Conservation (phyloP, 139 green algal species). For the Coelastrella sp. region DNA sequence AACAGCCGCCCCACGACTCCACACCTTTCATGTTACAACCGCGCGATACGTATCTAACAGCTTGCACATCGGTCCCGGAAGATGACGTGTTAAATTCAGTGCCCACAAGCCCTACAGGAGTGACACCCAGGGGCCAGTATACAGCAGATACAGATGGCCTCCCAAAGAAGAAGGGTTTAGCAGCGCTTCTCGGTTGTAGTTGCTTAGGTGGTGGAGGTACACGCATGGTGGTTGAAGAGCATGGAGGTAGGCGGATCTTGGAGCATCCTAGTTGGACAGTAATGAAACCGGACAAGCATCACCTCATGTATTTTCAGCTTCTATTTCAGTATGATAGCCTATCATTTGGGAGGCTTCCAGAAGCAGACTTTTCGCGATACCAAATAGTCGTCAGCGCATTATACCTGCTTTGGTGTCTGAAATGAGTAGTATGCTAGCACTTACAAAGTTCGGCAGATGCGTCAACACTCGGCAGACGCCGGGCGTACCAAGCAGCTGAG, state of each 20-base stretch:
- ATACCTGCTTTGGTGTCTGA: too few species aligned
- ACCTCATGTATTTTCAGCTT: not conserved
- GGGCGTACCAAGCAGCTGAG: too few species aligned
- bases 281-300: not conserved
- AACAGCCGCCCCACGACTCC: not conserved
- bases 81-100: not conserved
- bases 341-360: too few species aligned
- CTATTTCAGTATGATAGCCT: too few species aligned
- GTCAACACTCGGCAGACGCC: too few species aligned
- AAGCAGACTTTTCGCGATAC: too few species aligned
- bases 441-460: too few species aligned
- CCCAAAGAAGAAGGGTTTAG: not conserved
- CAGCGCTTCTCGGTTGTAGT: not conserved
- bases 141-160: not conserved
- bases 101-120: not conserved
- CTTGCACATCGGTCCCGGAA: slow-evolving; percentile 12
- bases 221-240: not conserved
- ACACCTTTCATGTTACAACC: not conserved
- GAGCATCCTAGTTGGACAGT: too few species aligned
- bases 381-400: too few species aligned
- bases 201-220: not conserved
- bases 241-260: not conserved
- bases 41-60: not conserved
- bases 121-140: not conserved
- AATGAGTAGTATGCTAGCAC: too few species aligned